phyloP scores from a whole-genome alignment of 768 basidiomycete species.

The Suillus placidus region DNA sequence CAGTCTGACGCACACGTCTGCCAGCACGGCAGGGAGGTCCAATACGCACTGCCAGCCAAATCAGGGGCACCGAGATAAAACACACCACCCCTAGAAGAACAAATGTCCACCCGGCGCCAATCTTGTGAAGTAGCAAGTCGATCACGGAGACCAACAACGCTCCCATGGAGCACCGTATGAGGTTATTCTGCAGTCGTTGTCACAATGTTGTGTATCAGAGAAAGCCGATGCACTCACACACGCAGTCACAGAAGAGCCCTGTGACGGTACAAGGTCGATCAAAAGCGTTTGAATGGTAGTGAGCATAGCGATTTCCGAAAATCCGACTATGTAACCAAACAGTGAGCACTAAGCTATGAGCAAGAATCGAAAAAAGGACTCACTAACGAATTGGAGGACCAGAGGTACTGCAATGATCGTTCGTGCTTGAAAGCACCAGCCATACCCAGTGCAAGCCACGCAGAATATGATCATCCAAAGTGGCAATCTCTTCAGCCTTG shows the following conservation, averaged over 20 bases:
- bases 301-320: conserved; percentile 46
- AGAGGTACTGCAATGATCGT: conserved; percentile 53
- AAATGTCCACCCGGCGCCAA: conserved; percentile 67
- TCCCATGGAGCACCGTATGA: conserved; percentile 60
- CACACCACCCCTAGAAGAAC: conserved; percentile 56
- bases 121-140: conserved; percentile 54
- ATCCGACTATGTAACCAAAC: conserved; percentile 46
- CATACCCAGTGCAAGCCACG: conserved; percentile 49
- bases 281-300: conserved; percentile 59
- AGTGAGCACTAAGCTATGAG: background rate
- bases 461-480: conserved; percentile 40
- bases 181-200: conserved; percentile 54
- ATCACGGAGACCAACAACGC: conserved; percentile 62
- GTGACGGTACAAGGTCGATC: conserved; percentile 58
- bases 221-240: conserved; percentile 48
- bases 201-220: background rate
- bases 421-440: conserved; percentile 52
- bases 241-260: conserved; percentile 64
- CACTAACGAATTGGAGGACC: conserved; percentile 44
- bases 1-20: conserved; percentile 13
- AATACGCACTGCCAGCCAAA: conserved; percentile 49
- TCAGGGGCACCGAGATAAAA: conserved; percentile 42
- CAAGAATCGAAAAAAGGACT: conserved; percentile 16
- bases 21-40: conserved; percentile 56
- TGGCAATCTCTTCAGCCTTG: conserved; percentile 52